These are phyloP conservation scores for Achaetomiella virescens DNA, from an alignment of 495 filamentous ascomycete species.

Conservation along the genomic window DNA sequence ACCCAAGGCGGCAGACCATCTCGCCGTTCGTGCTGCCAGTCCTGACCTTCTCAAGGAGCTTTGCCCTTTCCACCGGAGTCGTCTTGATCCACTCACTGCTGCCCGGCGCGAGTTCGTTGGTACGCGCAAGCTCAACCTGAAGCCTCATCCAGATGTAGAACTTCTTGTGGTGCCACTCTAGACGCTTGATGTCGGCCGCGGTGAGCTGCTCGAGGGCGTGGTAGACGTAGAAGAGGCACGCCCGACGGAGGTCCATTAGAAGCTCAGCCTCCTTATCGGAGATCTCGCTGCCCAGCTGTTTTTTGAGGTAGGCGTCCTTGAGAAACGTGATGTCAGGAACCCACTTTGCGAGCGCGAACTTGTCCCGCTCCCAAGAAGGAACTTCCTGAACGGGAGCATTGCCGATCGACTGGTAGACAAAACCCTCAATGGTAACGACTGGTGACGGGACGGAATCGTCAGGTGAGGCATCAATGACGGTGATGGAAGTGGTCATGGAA, in stretches of 20 bases:
- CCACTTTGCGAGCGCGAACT: slow-evolving; percentile 22
- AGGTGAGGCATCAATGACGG: slow-evolving; percentile 9
- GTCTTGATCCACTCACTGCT: slow-evolving; percentile 18
- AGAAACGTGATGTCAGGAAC: slow-evolving; percentile 25
- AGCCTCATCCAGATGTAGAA: slow-evolving; percentile 32
- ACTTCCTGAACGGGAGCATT: not conserved
- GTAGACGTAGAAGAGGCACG: slow-evolving; percentile 24
- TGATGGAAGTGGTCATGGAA: slow-evolving; percentile 15
- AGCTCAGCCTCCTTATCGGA: slow-evolving; percentile 18
- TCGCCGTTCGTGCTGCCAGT: slow-evolving; percentile 25
- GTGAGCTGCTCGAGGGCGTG: slow-evolving; percentile 22
- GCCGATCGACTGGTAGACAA: slow-evolving; percentile 27
- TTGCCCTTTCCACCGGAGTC: slow-evolving; percentile 6
- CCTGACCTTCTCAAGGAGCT: slow-evolving; percentile 14
- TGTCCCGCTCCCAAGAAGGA: slow-evolving; percentile 17
- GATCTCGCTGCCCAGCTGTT: slow-evolving; percentile 19
- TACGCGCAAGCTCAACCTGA: slow-evolving; percentile 22
- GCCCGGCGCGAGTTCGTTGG: slow-evolving; percentile 17
- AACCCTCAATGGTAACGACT: slow-evolving; percentile 20
- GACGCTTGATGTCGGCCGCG: slow-evolving; percentile 6
- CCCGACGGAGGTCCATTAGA: slow-evolving; percentile 25
- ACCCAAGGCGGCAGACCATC: slow-evolving; percentile 26
- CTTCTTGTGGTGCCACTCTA: slow-evolving; percentile 25
- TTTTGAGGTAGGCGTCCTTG: slow-evolving; percentile 14
- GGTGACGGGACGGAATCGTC: not conserved